phyloP scores from a whole-genome alignment of 164 flowering plant genomes.

The Dillenia turbinata region DNA sequence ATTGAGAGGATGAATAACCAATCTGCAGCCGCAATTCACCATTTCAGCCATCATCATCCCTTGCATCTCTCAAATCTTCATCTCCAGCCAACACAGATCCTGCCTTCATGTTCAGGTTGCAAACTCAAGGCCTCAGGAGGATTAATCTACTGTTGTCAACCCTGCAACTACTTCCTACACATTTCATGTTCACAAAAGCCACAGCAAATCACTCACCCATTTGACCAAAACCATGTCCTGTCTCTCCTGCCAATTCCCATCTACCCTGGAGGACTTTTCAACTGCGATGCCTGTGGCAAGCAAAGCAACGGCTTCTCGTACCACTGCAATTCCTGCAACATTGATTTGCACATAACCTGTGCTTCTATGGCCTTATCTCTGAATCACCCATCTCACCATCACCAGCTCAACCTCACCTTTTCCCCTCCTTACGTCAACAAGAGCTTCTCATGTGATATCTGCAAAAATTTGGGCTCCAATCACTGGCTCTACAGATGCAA shows the following conservation, averaged over 20 bases:
- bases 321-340: conserved; percentile 25
- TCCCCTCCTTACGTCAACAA: conserved; percentile 22
- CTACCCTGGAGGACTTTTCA: conserved; percentile 32
- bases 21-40: conserved; percentile 8
- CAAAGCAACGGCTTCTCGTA: conserved; percentile 39
- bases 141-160: conserved; percentile 6
- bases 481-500: conserved; percentile 40
- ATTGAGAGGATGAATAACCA: no score
- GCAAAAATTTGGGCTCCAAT: conserved; percentile 16
- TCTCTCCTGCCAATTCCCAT: conserved; percentile 24
- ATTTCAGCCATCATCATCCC: conserved; percentile 29
- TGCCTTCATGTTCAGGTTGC: no score
- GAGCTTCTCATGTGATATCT: conserved; percentile 34
- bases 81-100: not conserved
- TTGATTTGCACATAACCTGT: conserved; percentile 33
- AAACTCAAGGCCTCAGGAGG: no score
- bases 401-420: conserved; percentile 29
- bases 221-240: not conserved
- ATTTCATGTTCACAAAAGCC: conserved; percentile 18
- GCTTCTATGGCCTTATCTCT: conserved; percentile 25
- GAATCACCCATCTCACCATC: conserved; percentile 27
- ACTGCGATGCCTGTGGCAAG: conserved; percentile 39
- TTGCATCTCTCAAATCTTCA: conserved; percentile 7
- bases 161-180: conserved; percentile 23
- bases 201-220: not conserved